Evolutionary conservation across 164 flowering plant genomes (phyloP).

Genomic region (Brasenia schreberi): DNA sequence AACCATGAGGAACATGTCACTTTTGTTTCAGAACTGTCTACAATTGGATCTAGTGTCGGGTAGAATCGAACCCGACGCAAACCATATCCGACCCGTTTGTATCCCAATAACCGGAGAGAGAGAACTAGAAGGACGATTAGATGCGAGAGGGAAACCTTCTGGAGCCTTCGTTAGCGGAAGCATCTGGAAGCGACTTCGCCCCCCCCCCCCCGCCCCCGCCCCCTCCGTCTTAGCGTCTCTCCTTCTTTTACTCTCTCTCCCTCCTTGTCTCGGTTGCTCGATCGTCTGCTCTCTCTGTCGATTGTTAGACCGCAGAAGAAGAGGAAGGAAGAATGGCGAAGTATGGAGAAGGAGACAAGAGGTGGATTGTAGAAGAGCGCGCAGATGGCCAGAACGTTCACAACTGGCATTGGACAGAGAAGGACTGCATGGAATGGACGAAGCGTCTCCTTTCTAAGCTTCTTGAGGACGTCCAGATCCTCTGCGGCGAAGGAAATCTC

Average conservation of each 20-base stretch:
- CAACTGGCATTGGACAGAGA: conserved; percentile 99
- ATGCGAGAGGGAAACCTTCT: too few species aligned
- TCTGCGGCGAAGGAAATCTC: conserved; percentile 60
- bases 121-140: too few species aligned
- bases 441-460: conserved; percentile 36
- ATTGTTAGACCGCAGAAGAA: too few species aligned
- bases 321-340: conserved; percentile 46
- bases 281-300: neutral
- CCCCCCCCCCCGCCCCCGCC: neutral
- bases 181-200: neutral
- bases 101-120: too few species aligned
- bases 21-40: too few species aligned
- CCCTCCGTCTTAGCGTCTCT: neutral
- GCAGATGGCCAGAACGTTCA: conserved; percentile 96
- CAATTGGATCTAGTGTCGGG: too few species aligned
- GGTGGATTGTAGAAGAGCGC: conserved; percentile 97
- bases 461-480: conserved; percentile 38
- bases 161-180: neutral
- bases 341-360: conserved; percentile 93
- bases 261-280: neutral
- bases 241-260: neutral
- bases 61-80: too few species aligned
- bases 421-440: conserved; percentile 89
- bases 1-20: too few species aligned
- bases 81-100: too few species aligned